Percentiles rank a stretch among this genome's conserved stretches.
Evolutionary conservation across 2,329 filamentous ascomycete species (phyloP).

Genomic region (Volutella citrinella): DNA sequence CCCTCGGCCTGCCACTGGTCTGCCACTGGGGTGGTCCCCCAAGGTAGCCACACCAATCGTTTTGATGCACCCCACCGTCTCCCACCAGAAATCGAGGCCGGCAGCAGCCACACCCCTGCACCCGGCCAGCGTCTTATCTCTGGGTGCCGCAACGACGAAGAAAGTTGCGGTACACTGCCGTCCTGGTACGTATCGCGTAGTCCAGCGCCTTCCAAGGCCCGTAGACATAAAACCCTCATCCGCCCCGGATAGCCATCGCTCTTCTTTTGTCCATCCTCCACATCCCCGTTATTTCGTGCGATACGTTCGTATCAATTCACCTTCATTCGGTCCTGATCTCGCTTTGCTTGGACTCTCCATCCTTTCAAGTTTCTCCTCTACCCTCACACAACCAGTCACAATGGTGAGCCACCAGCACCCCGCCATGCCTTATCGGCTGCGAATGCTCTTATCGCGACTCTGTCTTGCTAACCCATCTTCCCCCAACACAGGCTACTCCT

Average conservation of each 20-base stretch:
- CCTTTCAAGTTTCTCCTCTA: not conserved
- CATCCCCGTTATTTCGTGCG: constrained; percentile 16
- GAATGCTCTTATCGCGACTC: too few species aligned
- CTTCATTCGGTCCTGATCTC: constrained; percentile 3
- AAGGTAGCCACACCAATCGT: too few species aligned
- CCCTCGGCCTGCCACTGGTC: not conserved
- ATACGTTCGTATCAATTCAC: constrained; percentile 18
- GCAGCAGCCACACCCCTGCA: constrained; percentile 28
- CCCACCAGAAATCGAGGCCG: constrained; percentile 17
- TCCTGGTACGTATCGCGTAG: too few species aligned
- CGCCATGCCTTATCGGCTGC: too few species aligned
- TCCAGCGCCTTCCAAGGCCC: too few species aligned
- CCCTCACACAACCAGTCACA: constrained; percentile 12
- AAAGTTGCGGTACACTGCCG: too few species aligned
- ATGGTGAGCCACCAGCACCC: too few species aligned
- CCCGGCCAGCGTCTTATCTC: constrained; percentile 25
- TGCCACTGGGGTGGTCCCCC: too few species aligned
- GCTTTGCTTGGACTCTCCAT: constrained; percentile 3
- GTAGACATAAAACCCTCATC: constrained; percentile 27
- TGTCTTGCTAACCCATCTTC: too few species aligned
- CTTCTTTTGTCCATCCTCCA: constrained; percentile 20
- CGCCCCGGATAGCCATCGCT: constrained; percentile 16
- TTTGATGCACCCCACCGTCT: constrained; percentile 13
- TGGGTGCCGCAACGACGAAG: too few species aligned
- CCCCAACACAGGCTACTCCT: constrained; percentile 18